phyloP scores from a whole-genome alignment of 2,329 filamentous ascomycete genomes.

The Penicillium sp. region DNA sequence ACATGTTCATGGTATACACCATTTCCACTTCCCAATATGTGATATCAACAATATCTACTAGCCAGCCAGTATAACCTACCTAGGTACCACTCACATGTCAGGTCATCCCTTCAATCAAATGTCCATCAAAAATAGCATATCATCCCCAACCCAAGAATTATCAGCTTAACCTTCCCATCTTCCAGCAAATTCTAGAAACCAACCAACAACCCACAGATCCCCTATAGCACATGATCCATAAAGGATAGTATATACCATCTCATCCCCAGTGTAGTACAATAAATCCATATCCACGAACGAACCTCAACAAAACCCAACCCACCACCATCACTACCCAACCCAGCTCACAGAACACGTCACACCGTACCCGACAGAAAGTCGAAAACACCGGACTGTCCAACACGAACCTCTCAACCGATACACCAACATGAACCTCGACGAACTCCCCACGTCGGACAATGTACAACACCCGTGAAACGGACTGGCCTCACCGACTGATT shows the following conservation, averaged over 20 bases:
- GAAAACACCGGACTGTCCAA: constrained; percentile 51
- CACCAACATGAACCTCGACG: constrained; percentile 41
- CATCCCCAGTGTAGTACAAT: neutral
- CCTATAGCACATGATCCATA: neutral
- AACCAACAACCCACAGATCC: neutral
- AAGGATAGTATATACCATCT: neutral
- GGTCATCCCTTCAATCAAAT: neutral
- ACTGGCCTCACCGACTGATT: neutral
- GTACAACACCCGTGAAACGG: neutral
- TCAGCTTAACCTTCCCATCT: neutral
- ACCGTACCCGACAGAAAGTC: constrained; percentile 15
- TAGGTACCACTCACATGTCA: neutral
- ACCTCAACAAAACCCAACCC: neutral
- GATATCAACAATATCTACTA: neutral
- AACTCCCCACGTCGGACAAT: neutral
- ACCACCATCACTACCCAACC: neutral
- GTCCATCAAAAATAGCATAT: neutral
- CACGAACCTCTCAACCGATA: neutral
- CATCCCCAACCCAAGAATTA: too few species aligned
- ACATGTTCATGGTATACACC: neutral
- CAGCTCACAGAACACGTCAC: neutral
- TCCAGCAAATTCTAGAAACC: neutral
- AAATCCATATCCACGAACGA: neutral
- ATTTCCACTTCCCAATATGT: neutral
- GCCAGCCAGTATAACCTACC: neutral